phyloP scores from a whole-genome alignment of 1,284 basidiomycete genomes.

The Trichosporon sp. region DNA sequence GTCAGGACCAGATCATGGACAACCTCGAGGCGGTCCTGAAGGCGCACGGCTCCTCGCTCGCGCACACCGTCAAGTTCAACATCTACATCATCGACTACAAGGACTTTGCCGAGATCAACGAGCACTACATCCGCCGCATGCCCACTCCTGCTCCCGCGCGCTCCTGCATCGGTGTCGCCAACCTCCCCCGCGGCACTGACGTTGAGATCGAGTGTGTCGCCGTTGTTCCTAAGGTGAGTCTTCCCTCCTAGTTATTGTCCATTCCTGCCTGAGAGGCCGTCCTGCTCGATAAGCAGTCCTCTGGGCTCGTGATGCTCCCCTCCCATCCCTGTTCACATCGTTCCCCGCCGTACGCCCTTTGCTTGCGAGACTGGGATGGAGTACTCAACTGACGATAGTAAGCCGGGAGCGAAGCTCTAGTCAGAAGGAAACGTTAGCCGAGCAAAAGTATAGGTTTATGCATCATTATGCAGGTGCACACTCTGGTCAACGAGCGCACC shows the following conservation, averaged over 20 bases:
- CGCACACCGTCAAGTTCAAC: slow-evolving; percentile 66
- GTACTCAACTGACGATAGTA: slow-evolving; percentile 7
- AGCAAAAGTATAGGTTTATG: background rate
- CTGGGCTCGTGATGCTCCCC: no score
- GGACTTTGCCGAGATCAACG: slow-evolving; percentile 40
- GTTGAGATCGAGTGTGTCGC: slow-evolving; percentile 65
- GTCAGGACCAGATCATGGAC: slow-evolving; percentile 63
- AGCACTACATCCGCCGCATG: slow-evolving; percentile 42
- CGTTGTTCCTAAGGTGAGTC: slow-evolving; percentile 15
- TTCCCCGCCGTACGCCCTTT: no score
- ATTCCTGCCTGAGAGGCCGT: no score
- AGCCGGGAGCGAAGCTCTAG: slow-evolving; percentile 4
- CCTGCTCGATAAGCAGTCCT: no score
- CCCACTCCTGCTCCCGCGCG: slow-evolving; percentile 63
- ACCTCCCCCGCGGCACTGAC: slow-evolving; percentile 64
- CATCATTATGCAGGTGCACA: background rate
- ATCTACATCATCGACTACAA: slow-evolving; percentile 58
- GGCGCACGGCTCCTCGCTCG: slow-evolving; percentile 64
- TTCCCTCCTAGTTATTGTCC: no score
- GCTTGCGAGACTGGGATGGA: background rate
- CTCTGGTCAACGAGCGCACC: no score
- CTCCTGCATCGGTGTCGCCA: slow-evolving; percentile 67
- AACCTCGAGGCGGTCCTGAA: slow-evolving; percentile 66
- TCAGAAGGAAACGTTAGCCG: background rate
- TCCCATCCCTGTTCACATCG: background rate